Base-by-base conservation (phyloP, 2,329 filamentous ascomycete genomes). In the Aspergillus versicolor region DNA sequence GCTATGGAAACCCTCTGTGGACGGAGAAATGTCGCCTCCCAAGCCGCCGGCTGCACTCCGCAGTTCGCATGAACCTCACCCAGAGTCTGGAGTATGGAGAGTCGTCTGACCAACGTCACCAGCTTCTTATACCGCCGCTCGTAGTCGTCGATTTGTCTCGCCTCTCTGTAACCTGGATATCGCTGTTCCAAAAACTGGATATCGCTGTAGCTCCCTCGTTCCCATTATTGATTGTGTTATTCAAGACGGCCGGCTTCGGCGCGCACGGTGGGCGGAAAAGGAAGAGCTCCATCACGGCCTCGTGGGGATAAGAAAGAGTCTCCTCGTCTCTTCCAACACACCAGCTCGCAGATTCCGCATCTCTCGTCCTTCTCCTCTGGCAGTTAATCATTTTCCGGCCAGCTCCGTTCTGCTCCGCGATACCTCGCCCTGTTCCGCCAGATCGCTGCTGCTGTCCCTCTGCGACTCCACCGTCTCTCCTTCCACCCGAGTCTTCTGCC, bases 401-500 rank as follows among this genome's bases (percentile, higher is more conserved):
- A n/a, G 34, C 13, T n/a, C 15, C 34, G 34, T 37, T 37, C 34
- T 37, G 15, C 34, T 30, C 27, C 27, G 27, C 27, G 27, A 30
- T 30, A 30, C 27, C 9, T 30, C 27, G 11, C 9, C 62, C 41
- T 41, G 46, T 48, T 67, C 63, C 64, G 63, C 53, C 43, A 45
- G 24, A 43, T 38, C 55, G 12, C 32, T 59, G 48, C 52, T 55
- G 46, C 58, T 54, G 60, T 57, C 52, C 56, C 45, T 59, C 49
- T 27, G 51, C 59, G 57, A 65, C 66, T 71, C 68, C 70, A 70
- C 68, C 56, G 56, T 57, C 48, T 58, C 62, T 71, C 70, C 70
- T 65, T 73, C 71, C 70, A 71, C 63, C 70, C 70, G 71, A 71
- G 64, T 53, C 42, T 58, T 38, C 32, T 43, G 21, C 48, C 52